Conservation (phyloP, 2,329 filamentous ascomycete species). For the Monosporascus sp. region DNA sequence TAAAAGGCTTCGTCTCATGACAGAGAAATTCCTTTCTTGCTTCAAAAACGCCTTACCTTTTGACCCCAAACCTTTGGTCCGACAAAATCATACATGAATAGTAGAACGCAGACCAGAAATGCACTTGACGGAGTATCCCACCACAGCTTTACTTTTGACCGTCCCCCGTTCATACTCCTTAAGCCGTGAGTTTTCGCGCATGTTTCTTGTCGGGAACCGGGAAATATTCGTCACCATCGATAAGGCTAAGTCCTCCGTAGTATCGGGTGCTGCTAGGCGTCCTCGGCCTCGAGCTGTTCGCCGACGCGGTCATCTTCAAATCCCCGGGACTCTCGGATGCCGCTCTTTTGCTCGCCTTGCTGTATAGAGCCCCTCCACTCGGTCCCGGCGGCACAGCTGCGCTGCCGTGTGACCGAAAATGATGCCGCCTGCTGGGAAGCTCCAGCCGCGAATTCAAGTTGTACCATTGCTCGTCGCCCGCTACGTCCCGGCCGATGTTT, state of each 20-base stretch:
- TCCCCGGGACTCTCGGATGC: conserved; percentile 24
- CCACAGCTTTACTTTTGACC: no score
- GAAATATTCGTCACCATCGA: conserved; percentile 37
- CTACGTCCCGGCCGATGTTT: conserved; percentile 16
- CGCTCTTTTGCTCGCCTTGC: conserved; percentile 11
- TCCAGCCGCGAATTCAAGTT: conserved; percentile 26
- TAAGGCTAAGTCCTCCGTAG: conserved; percentile 21
- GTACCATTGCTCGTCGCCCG: conserved; percentile 34
- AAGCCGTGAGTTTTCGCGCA: conserved; percentile 7
- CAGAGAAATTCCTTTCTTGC: no score
- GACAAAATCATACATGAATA: no score
- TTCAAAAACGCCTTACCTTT: no score
- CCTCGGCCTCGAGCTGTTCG: conserved; percentile 43
- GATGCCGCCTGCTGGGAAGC: conserved; percentile 21
- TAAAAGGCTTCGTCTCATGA: no score
- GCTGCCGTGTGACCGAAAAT: conserved; percentile 24
- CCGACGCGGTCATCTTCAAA: conserved; percentile 26
- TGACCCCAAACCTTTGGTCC: no score
- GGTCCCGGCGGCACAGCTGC: conserved; percentile 15
- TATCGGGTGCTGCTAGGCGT: conserved; percentile 35
- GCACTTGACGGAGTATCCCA: no score
- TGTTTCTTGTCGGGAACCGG: conserved; percentile 20
- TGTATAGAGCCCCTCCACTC: conserved; percentile 11
- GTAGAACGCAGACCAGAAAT: no score
- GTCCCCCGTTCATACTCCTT: background rate